A percentile compares a stretch with the other conserved stretches of the same genome.
These are phyloP conservation scores for Fonsecaea pedrosoi DNA, from an alignment of 2,329 filamentous ascomycete species.

Conservation along the genomic window DNA sequence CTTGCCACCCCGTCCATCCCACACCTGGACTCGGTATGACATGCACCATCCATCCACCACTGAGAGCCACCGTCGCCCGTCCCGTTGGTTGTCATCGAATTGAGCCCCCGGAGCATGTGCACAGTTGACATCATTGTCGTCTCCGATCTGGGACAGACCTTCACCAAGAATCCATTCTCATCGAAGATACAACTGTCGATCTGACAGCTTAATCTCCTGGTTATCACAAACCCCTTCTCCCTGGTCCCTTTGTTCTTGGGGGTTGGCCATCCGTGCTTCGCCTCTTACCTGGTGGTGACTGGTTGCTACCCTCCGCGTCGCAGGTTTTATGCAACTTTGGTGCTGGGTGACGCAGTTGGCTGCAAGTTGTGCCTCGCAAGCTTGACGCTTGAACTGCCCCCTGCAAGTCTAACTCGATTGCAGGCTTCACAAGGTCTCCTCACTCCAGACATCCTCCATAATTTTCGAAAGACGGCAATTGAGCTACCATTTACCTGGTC, in stretches of 20 bases:
- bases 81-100: background rate
- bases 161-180: constrained; percentile 13
- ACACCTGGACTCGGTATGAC: background rate
- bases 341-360: constrained; percentile 27
- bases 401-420: background rate
- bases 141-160: constrained; percentile 9
- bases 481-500: constrained; percentile 13
- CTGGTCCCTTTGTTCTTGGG: constrained; percentile 1
- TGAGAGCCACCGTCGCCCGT: background rate
- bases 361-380: constrained; percentile 12
- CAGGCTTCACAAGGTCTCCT: constrained; percentile 3
- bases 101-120: background rate
- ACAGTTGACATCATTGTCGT: constrained; percentile 12
- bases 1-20: background rate
- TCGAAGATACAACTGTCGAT: constrained; percentile 17
- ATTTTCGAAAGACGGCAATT: constrained; percentile 9
- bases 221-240: constrained; percentile 4
- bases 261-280: background rate
- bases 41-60: background rate
- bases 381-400: constrained; percentile 4
- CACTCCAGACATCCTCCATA: constrained; percentile 19
- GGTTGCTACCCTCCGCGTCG: constrained; percentile 16
- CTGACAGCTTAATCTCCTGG: constrained; percentile 6
- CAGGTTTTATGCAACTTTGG: constrained; percentile 20
- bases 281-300: constrained; percentile 6